Conservation (phyloP, 345 rosid genomes). For the Boechera stricta region DNA sequence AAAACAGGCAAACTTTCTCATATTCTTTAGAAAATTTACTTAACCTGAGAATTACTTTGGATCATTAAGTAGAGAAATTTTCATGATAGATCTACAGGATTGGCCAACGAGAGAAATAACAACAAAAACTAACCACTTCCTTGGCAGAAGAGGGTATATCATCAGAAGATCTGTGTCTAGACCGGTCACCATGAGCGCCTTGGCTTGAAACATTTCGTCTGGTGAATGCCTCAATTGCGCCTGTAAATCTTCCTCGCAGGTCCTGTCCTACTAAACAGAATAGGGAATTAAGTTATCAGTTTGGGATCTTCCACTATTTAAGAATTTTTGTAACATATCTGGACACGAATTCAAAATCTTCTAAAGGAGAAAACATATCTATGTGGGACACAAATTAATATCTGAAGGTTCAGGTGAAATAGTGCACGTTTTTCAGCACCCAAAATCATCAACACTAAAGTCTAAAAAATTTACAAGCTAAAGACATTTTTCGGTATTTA, state of each 20-base stretch:
- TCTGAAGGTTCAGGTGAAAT: background rate
- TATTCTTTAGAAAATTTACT: conserved; percentile 10
- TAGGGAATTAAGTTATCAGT: conserved; percentile 8
- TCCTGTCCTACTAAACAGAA: conserved; percentile 72
- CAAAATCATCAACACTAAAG: background rate
- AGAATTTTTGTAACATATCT: background rate
- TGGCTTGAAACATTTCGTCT: conserved; percentile 65
- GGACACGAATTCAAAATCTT: conserved; percentile 3
- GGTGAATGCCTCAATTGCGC: conserved; percentile 83
- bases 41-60: conserved; percentile 4
- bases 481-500: background rate
- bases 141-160: conserved; percentile 56
- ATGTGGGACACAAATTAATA: background rate
- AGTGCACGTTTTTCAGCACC: background rate
- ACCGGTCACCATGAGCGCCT: conserved; percentile 51
- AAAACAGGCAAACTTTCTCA: conserved; percentile 25
- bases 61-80: background rate
- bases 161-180: conserved; percentile 57
- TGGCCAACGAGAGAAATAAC: conserved; percentile 6
- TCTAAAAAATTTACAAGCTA: conserved; percentile 5
- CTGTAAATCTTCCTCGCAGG: conserved; percentile 74
- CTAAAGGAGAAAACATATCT: conserved; percentile 1
- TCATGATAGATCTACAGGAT: conserved; percentile 11
- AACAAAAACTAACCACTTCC: conserved; percentile 55
- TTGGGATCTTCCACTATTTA: conserved; percentile 2